A percentile compares a stretch with the other conserved stretches of the same genome.
Conservation (phyloP, 305 asterid genomes). For the Fraxinus ornus region DNA sequence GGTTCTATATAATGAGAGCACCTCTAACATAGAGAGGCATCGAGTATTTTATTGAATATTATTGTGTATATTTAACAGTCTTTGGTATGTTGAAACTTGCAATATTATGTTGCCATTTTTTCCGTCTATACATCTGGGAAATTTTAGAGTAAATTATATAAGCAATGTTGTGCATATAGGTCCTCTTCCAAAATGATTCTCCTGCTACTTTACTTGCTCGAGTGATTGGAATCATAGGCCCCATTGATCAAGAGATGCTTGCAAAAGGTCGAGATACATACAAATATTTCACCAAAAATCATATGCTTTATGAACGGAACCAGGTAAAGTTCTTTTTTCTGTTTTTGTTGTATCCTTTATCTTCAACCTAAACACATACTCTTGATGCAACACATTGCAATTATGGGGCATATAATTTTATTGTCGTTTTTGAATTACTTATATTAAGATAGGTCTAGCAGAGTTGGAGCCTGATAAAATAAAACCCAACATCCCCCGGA, state of each 20-base stretch:
- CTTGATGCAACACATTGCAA: neutral
- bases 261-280: constrained; percentile 85
- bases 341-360: neutral
- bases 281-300: constrained; percentile 88
- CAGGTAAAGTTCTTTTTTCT: constrained; percentile 50
- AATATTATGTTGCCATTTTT: neutral
- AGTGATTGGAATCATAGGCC: constrained; percentile 82
- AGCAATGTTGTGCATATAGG: constrained; percentile 44
- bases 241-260: constrained; percentile 82
- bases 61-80: no score
- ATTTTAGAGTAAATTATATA: constrained; percentile 19
- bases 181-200: constrained; percentile 95
- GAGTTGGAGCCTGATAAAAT: neutral
- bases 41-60: no score
- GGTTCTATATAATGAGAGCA: no score
- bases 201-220: constrained; percentile 97
- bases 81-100: neutral
- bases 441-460: neutral
- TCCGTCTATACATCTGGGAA: constrained; percentile 2
- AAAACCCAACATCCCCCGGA: neutral
- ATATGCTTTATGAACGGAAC: constrained; percentile 92
- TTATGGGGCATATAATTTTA: neutral
- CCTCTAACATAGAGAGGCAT: no score
- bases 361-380: neutral
- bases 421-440: neutral